Conservation (phyloP, 1,139 yeast genomes). For the Taphrina flavorubra region DNA sequence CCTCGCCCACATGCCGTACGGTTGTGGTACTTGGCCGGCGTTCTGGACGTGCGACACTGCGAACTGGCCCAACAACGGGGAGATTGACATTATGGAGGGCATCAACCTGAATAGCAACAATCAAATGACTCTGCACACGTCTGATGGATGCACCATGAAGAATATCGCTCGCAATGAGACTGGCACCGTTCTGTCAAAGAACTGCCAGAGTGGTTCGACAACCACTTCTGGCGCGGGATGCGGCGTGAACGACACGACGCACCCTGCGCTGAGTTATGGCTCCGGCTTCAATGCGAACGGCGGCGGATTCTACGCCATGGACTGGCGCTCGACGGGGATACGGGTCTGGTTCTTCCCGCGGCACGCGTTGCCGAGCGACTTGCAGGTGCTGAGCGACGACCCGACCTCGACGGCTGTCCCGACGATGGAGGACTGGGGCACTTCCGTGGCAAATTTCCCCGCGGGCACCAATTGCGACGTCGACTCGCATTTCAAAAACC, state of each 20-base stretch:
- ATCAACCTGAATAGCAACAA: constrained; percentile 35
- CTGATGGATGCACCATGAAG: constrained; percentile 37
- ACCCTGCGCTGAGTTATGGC: constrained; percentile 29
- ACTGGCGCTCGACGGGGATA: constrained; percentile 41
- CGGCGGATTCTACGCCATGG: constrained; percentile 36
- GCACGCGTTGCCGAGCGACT: constrained; percentile 31
- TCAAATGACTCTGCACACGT: constrained; percentile 42
- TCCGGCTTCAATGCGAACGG: constrained; percentile 32
- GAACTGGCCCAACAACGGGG: constrained; percentile 41
- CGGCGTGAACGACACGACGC: constrained; percentile 34
- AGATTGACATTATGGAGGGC: constrained; percentile 43
- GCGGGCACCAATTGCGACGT: constrained; percentile 23
- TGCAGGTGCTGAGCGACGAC: constrained; percentile 27
- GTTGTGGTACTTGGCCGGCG: constrained; percentile 45
- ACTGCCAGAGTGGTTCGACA: constrained; percentile 37
- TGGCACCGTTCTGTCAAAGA: constrained; percentile 22
- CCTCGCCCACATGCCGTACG: constrained; percentile 42
- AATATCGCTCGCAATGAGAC: constrained; percentile 25
- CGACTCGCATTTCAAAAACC: constrained; percentile 33
- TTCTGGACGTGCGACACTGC: constrained; percentile 40
- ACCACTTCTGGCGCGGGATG: constrained; percentile 37
- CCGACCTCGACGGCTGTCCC: constrained; percentile 22
- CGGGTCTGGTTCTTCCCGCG: constrained; percentile 42
- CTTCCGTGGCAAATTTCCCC: constrained; percentile 36
- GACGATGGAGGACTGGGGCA: constrained; percentile 26